Conservation (phyloP, 2,329 filamentous ascomycete genomes). For the Scedosporium dehoogii region DNA sequence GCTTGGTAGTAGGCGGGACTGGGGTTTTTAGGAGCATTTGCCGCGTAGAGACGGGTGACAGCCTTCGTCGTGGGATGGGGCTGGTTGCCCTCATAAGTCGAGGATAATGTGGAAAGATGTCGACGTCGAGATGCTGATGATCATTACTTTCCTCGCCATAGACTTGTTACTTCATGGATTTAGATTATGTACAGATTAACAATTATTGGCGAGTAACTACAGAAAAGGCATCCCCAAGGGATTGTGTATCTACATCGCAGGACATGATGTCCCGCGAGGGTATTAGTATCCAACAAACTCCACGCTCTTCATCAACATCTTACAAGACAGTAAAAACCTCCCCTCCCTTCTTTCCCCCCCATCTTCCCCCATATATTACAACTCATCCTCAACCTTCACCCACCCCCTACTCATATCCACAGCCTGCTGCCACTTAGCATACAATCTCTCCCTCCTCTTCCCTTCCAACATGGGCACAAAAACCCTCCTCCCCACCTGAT, state of each 20-base stretch:
- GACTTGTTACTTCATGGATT: no score
- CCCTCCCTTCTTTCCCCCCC: neutral
- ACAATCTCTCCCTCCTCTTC: conserved; percentile 28
- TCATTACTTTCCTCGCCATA: no score
- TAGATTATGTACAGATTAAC: neutral
- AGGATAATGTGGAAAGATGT: no score
- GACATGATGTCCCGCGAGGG: neutral
- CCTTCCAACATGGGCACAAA: conserved; percentile 57
- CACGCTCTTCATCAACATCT: neutral
- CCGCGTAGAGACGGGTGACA: neutral
- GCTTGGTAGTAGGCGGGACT: no score
- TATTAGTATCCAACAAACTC: neutral
- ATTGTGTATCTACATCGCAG: neutral
- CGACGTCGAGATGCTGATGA: no score
- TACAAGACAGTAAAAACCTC: neutral
- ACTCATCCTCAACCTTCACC: conserved; percentile 26
- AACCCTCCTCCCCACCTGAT: conserved; percentile 55
- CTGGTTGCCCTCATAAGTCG: no score
- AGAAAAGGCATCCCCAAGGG: neutral
- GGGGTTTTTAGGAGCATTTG: no score
- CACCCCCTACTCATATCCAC: conserved; percentile 50
- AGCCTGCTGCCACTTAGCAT: conserved; percentile 45
- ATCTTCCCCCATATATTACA: no score
- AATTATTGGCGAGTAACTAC: neutral
- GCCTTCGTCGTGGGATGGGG: neutral